These are phyloP conservation scores for Alternaria rosae DNA, from an alignment of 2,329 filamentous ascomycete genomes.

Conservation along the genomic window DNA sequence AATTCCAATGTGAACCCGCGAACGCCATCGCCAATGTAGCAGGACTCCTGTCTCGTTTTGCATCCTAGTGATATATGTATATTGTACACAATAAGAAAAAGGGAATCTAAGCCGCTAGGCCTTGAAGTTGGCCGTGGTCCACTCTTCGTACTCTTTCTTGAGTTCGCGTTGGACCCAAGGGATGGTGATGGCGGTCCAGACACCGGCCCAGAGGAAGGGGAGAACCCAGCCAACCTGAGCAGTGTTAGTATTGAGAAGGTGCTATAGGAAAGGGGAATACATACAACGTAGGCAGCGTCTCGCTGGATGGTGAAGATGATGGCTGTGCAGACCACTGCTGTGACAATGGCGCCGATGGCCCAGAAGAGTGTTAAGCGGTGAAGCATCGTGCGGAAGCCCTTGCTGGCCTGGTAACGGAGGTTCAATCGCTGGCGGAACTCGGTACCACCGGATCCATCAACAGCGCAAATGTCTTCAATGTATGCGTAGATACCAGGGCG, in stretches of 20 bases:
- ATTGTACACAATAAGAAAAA: neutral
- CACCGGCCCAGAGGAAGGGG: slow-evolving; percentile 59
- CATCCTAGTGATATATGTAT: slow-evolving; percentile 5
- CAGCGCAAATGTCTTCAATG: slow-evolving; percentile 63
- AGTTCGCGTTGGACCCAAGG: slow-evolving; percentile 54
- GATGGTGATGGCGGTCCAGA: slow-evolving; percentile 57
- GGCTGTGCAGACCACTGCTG: slow-evolving; percentile 52
- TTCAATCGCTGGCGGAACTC: slow-evolving; percentile 62
- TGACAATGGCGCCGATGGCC: slow-evolving; percentile 55
- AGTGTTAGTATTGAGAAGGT: slow-evolving; percentile 15
- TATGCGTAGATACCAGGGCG: slow-evolving; percentile 63
- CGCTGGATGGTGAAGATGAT: slow-evolving; percentile 57
- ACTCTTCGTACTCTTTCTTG: slow-evolving; percentile 44
- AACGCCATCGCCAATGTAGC: slow-evolving; percentile 16
- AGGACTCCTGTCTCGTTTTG: slow-evolving; percentile 3
- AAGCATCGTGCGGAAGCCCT: slow-evolving; percentile 62
- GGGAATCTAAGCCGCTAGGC: slow-evolving; percentile 25
- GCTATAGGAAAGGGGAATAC: slow-evolving; percentile 18
- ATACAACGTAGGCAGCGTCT: slow-evolving; percentile 58
- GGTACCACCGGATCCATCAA: slow-evolving; percentile 62
- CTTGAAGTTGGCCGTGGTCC: slow-evolving; percentile 50
- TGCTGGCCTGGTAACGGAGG: slow-evolving; percentile 61
- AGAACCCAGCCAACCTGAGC: slow-evolving; percentile 56
- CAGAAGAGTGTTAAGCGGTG: slow-evolving; percentile 62
- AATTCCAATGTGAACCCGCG: neutral